Percentiles rank a stretch among this genome's conserved stretches.
phyloP scores from a whole-genome alignment of 2,329 filamentous ascomycete species.

The Fusarium sp. region DNA sequence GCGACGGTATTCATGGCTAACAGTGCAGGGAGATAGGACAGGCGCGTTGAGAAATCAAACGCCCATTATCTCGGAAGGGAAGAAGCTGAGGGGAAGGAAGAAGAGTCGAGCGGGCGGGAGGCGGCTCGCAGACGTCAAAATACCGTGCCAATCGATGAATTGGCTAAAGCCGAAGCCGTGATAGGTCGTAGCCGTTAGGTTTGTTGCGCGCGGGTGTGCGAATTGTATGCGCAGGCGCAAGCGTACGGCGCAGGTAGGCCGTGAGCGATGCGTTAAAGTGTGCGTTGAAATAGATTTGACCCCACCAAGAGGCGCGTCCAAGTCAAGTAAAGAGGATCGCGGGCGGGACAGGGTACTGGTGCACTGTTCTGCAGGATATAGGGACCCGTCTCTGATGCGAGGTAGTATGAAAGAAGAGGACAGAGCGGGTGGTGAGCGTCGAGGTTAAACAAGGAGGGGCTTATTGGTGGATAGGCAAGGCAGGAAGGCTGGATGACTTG shows the following conservation, averaged over 20 bases:
- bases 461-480: conserved; percentile 15
- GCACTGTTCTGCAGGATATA: conserved; percentile 25
- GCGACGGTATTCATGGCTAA: conserved; percentile 53
- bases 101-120: conserved; percentile 14
- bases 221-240: conserved; percentile 28
- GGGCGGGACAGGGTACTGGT: not conserved
- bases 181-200: conserved; percentile 8
- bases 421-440: conserved; percentile 6
- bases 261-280: conserved; percentile 23
- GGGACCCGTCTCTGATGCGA: conserved; percentile 13
- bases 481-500: conserved; percentile 1
- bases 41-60: conserved; percentile 37
- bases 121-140: conserved; percentile 21
- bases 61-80: conserved; percentile 40
- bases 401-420: not conserved
- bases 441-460: conserved; percentile 12
- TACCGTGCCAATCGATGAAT: conserved; percentile 18
- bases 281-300: conserved; percentile 25
- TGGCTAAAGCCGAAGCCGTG: conserved; percentile 6
- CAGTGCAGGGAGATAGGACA: conserved; percentile 17
- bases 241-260: conserved; percentile 30
- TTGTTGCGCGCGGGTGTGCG: conserved; percentile 19
- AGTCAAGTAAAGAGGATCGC: conserved; percentile 13
- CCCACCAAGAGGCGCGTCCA: conserved; percentile 26
- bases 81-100: conserved; percentile 5